Evolutionary conservation across 495 filamentous ascomycete genomes (phyloP).

Genomic region (Niebla homalea): DNA sequence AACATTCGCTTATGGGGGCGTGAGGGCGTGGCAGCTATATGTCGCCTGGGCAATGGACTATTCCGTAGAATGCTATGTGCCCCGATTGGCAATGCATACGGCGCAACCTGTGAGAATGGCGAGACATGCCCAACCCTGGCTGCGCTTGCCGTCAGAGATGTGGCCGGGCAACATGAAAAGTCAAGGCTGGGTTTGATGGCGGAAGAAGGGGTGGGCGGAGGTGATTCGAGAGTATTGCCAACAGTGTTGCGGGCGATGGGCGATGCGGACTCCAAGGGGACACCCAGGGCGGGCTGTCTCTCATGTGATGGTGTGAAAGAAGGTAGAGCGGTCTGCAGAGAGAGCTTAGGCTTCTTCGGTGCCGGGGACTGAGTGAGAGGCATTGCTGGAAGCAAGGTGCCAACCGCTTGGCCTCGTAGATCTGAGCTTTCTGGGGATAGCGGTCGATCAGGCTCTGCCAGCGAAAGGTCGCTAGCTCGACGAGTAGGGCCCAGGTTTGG

Average conservation of each 20-base stretch:
- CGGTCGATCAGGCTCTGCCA: neutral
- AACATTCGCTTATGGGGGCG: conserved; percentile 11
- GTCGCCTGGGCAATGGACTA: conserved; percentile 41
- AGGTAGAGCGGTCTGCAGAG: conserved; percentile 55
- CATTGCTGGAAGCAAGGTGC: conserved; percentile 15
- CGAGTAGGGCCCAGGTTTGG: conserved; percentile 12
- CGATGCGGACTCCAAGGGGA: conserved; percentile 48
- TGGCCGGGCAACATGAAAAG: conserved; percentile 19
- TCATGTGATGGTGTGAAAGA: conserved; percentile 37
- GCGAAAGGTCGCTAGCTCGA: conserved; percentile 2
- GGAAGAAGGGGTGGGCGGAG: conserved; percentile 48
- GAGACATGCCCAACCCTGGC: conserved; percentile 22
- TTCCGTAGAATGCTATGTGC: conserved; percentile 67
- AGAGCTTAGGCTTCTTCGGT: conserved; percentile 60
- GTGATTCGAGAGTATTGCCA: conserved; percentile 60
- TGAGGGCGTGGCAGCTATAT: conserved; percentile 6
- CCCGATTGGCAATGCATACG: conserved; percentile 53
- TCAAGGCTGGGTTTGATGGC: conserved; percentile 15
- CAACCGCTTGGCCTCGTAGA: conserved; percentile 8
- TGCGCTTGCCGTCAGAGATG: conserved; percentile 18
- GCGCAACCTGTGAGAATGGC: conserved; percentile 26
- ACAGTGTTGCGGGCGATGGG: conserved; percentile 75
- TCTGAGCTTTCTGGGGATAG: conserved; percentile 16
- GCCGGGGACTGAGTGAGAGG: conserved; percentile 24
- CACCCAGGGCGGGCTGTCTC: conserved; percentile 40